Evolutionary conservation across 73 alveolate species (phyloP).

Genomic region (Paramecium sexaurelia): DNA sequence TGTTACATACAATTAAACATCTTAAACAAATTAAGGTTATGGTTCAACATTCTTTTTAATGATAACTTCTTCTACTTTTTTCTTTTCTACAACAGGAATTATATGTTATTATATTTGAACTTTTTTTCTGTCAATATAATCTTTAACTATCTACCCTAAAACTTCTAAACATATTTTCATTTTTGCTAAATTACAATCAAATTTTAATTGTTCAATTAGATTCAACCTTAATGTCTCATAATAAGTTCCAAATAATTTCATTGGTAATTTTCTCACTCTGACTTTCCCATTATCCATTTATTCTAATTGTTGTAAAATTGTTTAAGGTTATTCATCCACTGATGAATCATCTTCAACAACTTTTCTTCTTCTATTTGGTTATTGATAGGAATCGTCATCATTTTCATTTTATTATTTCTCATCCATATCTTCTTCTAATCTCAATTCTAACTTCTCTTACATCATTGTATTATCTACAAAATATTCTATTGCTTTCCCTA

Average conservation of each 20-base stretch:
- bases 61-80: not conserved
- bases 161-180: conserved; percentile 41
- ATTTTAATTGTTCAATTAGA: not conserved
- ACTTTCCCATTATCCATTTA: conserved; percentile 25
- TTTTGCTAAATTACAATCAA: not conserved
- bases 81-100: not conserved
- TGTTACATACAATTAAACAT: not conserved
- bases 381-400: conserved; percentile 37
- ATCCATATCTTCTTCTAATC: conserved; percentile 39
- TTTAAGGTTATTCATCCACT: conserved; percentile 20
- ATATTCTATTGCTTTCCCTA: conserved; percentile 7
- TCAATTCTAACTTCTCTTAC: conserved; percentile 45
- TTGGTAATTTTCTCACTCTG: conserved; percentile 46
- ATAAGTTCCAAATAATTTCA: conserved; percentile 52
- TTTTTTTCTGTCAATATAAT: conserved; percentile 52
- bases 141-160: conserved; percentile 38
- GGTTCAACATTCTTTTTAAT: not conserved
- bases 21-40: not conserved
- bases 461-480: conserved; percentile 55
- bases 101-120: not conserved
- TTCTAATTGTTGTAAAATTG: conserved; percentile 24
- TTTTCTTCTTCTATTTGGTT: conserved; percentile 26
- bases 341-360: conserved; percentile 63
- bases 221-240: not conserved
- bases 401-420: conserved; percentile 5